phyloP scores from a whole-genome alignment of 129 eudicot genomes.

The Saussurea involucrata region DNA sequence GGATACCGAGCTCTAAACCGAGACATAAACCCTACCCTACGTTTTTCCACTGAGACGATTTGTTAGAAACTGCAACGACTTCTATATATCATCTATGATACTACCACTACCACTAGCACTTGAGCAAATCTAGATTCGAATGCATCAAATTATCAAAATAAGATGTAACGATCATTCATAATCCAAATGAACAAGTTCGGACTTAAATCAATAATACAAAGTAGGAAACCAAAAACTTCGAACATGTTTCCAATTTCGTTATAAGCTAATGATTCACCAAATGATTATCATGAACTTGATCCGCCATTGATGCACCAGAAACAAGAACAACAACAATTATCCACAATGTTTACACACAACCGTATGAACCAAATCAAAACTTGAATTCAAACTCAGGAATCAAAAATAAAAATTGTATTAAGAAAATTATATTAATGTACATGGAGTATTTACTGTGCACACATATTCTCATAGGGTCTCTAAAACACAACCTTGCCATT shows the following conservation, averaged over 20 bases:
- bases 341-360: not conserved
- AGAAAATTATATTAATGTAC: constrained; percentile 7
- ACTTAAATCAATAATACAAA: not conserved
- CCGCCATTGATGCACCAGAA: not conserved
- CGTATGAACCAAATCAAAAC: not conserved
- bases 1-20: not conserved
- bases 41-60: not conserved
- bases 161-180: not conserved
- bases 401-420: not conserved
- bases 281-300: not conserved
- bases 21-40: not conserved
- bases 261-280: not conserved
- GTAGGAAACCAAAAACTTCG: not conserved
- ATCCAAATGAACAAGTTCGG: not conserved
- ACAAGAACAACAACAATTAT: not conserved
- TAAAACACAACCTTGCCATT: constrained; percentile 19
- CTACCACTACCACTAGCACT: too few species aligned
- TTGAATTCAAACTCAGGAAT: not conserved
- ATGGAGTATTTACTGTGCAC: constrained; percentile 22
- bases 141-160: not conserved
- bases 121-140: too few species aligned
- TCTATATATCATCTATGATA: too few species aligned
- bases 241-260: not conserved
- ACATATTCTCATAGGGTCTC: constrained; percentile 14
- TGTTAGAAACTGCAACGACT: not conserved